Evolutionary conservation across 2,329 filamentous ascomycete genomes (phyloP).

Genomic region (Fusarium staphyleae): DNA sequence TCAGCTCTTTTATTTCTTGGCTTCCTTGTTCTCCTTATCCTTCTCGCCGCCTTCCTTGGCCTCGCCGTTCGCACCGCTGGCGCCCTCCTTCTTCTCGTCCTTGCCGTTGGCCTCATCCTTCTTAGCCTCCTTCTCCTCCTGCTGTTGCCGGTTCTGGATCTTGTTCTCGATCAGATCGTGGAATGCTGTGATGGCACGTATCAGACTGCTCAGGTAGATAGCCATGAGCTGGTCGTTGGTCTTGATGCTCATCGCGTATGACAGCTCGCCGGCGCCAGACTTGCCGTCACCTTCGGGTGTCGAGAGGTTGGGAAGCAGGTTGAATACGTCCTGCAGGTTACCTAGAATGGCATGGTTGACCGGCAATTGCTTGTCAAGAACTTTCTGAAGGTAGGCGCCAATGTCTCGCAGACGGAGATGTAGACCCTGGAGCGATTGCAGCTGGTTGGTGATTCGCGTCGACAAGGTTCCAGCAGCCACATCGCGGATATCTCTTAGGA

Average conservation of each 20-base stretch:
- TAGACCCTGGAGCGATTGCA: constrained; percentile 95
- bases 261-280: constrained; percentile 78
- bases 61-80: constrained; percentile 50
- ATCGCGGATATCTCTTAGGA: constrained; percentile 96
- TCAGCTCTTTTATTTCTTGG: constrained; percentile 47
- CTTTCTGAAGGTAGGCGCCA: constrained; percentile 92
- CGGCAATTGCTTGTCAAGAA: constrained; percentile 88
- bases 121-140: constrained; percentile 92
- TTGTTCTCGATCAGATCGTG: constrained; percentile 99
- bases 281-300: constrained; percentile 76
- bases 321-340: constrained; percentile 99
- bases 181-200: constrained; percentile 97
- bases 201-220: constrained; percentile 92
- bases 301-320: constrained; percentile 93
- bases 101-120: constrained; percentile 72
- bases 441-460: constrained; percentile 94
- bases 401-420: constrained; percentile 96
- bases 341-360: constrained; percentile 97
- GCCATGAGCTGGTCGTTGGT: constrained; percentile 99
- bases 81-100: constrained; percentile 64
- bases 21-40: constrained; percentile 66
- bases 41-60: constrained; percentile 60
- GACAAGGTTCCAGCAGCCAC: constrained; percentile 96
- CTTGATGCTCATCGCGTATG: constrained; percentile 98
- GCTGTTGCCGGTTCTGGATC: constrained; percentile 97